These are phyloP conservation scores for Besnoitia besnoiti DNA, from an alignment of 169 alveolate species.

Conservation along the genomic window DNA sequence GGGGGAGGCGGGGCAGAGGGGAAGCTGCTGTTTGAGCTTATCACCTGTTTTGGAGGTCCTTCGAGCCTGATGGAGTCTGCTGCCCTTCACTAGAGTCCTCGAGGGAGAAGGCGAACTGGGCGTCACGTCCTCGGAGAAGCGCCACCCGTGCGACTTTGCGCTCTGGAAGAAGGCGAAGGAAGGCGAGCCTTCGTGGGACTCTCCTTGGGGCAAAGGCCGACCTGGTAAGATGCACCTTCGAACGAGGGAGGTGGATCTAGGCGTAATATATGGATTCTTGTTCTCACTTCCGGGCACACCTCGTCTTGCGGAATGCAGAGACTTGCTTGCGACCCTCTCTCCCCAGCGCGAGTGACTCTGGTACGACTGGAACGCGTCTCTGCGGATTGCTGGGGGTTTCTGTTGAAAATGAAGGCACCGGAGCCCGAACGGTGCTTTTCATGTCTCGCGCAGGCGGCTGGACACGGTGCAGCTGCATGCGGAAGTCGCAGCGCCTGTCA, in stretches of 20 bases:
- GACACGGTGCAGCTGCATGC: no score
- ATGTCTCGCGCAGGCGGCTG: no score
- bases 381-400: no score
- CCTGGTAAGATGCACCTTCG: constrained; percentile 86
- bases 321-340: no score
- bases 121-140: constrained; percentile 85
- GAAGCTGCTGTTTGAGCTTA: no score
- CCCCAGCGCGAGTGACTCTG: no score
- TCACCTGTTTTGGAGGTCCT: neutral
- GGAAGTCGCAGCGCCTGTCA: no score
- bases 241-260: no score
- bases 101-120: constrained; percentile 71
- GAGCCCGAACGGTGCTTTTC: no score
- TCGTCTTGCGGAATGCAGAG: neutral
- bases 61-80: neutral
- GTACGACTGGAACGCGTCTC: neutral
- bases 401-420: no score
- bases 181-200: constrained; percentile 98
- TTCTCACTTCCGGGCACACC: neutral
- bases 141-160: constrained; percentile 94
- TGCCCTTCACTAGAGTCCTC: constrained; percentile 47
- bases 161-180: constrained; percentile 97
- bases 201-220: constrained; percentile 99
- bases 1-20: no score
- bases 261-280: neutral